phyloP scores from a whole-genome alignment of 1,284 basidiomycete species.

The Leccinum angustisporum region DNA sequence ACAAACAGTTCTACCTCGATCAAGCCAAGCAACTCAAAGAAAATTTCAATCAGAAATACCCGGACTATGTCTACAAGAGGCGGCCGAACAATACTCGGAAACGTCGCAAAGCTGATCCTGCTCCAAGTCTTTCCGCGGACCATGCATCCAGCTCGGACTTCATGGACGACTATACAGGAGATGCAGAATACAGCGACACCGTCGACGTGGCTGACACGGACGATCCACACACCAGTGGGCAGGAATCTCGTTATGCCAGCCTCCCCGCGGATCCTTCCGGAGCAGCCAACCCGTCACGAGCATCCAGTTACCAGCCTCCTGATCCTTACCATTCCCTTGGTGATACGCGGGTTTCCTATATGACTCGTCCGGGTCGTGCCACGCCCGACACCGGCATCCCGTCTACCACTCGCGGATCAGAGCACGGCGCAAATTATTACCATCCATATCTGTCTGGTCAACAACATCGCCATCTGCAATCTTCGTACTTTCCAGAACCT shows the following conservation, averaged over 20 bases:
- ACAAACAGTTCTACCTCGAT: slow-evolving; percentile 83
- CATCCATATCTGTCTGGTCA: slow-evolving; percentile 27
- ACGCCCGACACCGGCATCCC: slow-evolving; percentile 29
- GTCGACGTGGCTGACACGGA: slow-evolving; percentile 29
- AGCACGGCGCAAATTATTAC: slow-evolving; percentile 26
- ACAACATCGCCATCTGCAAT: slow-evolving; percentile 26
- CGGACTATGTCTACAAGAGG: slow-evolving; percentile 82
- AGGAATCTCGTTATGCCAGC: slow-evolving; percentile 28
- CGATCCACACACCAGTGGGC: slow-evolving; percentile 15
- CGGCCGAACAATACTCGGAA: slow-evolving; percentile 81
- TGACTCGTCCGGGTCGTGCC: slow-evolving; percentile 28
- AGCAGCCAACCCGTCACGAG: slow-evolving; percentile 19
- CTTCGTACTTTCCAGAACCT: slow-evolving; percentile 31
- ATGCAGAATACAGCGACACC: slow-evolving; percentile 31
- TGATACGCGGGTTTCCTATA: slow-evolving; percentile 31
- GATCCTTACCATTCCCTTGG: slow-evolving; percentile 30
- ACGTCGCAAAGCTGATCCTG: slow-evolving; percentile 55
- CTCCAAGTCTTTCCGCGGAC: slow-evolving; percentile 20
- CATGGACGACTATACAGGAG: slow-evolving; percentile 26
- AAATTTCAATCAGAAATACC: slow-evolving; percentile 79
- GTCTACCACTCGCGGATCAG: slow-evolving; percentile 29
- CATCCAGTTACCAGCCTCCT: slow-evolving; percentile 29
- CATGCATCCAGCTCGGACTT: slow-evolving; percentile 22
- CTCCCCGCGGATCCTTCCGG: slow-evolving; percentile 23
- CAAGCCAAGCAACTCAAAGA: slow-evolving; percentile 82